Percentiles rank a stretch among this genome's conserved stretches.
Evolutionary conservation across 1,284 basidiomycete species (phyloP).

Genomic region (Porogramme epimiltina): DNA sequence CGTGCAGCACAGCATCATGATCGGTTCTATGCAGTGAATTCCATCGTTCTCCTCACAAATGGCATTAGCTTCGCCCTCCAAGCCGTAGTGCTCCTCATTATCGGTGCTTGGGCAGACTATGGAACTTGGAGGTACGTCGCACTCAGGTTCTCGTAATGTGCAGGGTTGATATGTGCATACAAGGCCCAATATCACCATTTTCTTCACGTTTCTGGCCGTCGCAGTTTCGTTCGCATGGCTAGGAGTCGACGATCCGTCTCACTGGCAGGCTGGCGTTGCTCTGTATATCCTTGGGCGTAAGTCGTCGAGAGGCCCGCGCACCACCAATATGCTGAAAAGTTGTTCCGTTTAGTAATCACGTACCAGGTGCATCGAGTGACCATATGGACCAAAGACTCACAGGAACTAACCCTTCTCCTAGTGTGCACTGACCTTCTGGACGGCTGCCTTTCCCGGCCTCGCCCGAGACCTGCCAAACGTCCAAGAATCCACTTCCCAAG

Average conservation of each 20-base stretch:
- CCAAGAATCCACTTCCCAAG: conserved; percentile 46
- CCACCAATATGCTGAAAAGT: background rate
- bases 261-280: conserved; percentile 70
- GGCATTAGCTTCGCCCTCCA: conserved; percentile 77
- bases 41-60: conserved; percentile 76
- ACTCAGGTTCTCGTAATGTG: background rate
- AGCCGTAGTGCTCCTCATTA: conserved; percentile 59
- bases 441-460: conserved; percentile 81
- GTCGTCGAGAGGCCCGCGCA: conserved; percentile 26
- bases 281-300: conserved; percentile 78
- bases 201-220: conserved; percentile 70
- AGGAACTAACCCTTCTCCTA: conserved; percentile 25
- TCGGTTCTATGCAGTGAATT: conserved; percentile 54
- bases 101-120: conserved; percentile 82
- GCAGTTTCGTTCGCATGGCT: conserved; percentile 80
- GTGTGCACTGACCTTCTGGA: conserved; percentile 82
- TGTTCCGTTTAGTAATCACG: conserved; percentile 57
- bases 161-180: conserved; percentile 2
- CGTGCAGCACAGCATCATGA: background rate
- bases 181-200: conserved; percentile 78
- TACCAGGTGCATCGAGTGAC: conserved; percentile 56
- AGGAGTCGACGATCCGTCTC: conserved; percentile 62
- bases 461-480: conserved; percentile 75
- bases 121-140: conserved; percentile 64
- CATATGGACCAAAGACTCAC: background rate